Base-by-base conservation (phyloP, 352 stramenopile species). In the Phytophthora aleatoria region DNA sequence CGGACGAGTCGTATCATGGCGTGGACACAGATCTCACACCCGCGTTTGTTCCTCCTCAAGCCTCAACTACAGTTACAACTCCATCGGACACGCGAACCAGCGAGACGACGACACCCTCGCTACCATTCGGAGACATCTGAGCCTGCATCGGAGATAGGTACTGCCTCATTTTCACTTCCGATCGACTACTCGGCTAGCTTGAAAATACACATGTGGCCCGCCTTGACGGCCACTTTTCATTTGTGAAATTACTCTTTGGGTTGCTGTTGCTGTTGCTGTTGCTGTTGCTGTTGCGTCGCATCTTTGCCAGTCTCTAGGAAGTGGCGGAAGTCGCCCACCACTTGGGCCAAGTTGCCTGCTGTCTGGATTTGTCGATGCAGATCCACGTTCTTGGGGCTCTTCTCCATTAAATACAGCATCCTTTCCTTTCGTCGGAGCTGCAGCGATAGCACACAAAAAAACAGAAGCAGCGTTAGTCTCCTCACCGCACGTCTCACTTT, bases 321-420 rank as follows among this genome's bases (percentile, higher is more conserved):
- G 53, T 92, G 73, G 33, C 82, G 82, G 50, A 95, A 93, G 50
- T 95, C 86, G 48, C 84, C 83, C 48, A 93, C 83, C 36, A 95
- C 82, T 67, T 93, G 86, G 26, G 85, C 86, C 42, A 95, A 57
- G 52, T 93, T 92, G 63, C 86, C 86, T 33, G 86, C 86, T 9
- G 85, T 92, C 61, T 95, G 86, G 68, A 95, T 93, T 68, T 95
- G 86, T 8, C 86, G 84, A 75, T 95, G 86, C 42, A 93, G 58
- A 65, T 95, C 86, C 56, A 91, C 80, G 69, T 91, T 92, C 62
- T 91, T 92, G 13, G 79, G 83, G 49, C 69, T 87, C 63, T 92
- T 93, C 73, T 95, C 86, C 82, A 91, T 95, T 27, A 91, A 54
- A 63, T 93, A 92, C 42, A 95, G 69, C 56, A 95, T 57, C 48